Evolutionary conservation across 2,329 filamentous ascomycete species (phyloP).

Genomic region (Pseudogymnoascus sp.): DNA sequence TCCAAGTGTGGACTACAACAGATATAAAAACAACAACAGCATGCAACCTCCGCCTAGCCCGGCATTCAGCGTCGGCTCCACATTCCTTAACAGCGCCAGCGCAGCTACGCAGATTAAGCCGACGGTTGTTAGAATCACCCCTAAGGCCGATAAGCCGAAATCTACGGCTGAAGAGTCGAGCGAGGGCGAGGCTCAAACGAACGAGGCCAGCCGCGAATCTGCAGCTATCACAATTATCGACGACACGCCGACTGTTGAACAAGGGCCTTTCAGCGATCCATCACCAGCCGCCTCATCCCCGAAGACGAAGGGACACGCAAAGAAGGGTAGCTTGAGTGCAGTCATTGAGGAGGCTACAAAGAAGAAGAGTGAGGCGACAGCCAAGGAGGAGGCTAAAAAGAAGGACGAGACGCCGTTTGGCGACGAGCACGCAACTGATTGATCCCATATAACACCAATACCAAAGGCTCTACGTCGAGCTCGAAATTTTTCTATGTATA

Average conservation of each 20-base stretch:
- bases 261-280: constrained; percentile 53
- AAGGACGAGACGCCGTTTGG: constrained; percentile 44
- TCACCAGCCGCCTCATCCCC: constrained; percentile 25
- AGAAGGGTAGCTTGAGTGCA: constrained; percentile 42
- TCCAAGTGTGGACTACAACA: constrained; percentile 59
- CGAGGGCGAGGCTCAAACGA: constrained; percentile 15
- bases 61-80: constrained; percentile 58
- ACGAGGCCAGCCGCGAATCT: constrained; percentile 30
- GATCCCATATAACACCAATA: constrained; percentile 8
- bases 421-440: constrained; percentile 49
- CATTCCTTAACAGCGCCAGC: constrained; percentile 57
- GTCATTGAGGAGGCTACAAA: constrained; percentile 45
- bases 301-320: constrained; percentile 24
- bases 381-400: constrained; percentile 24
- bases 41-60: constrained; percentile 39
- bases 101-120: constrained; percentile 48
- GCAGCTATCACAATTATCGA: constrained; percentile 41
- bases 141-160: constrained; percentile 37
- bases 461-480: not conserved
- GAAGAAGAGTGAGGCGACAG: constrained; percentile 23
- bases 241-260: constrained; percentile 40
- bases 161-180: constrained; percentile 24
- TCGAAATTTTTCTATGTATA: constrained; percentile 1
- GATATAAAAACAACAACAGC: constrained; percentile 37
- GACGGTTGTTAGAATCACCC: constrained; percentile 47